Conservation (phyloP, 257 asterid species). For the Paulownia fortunei region DNA sequence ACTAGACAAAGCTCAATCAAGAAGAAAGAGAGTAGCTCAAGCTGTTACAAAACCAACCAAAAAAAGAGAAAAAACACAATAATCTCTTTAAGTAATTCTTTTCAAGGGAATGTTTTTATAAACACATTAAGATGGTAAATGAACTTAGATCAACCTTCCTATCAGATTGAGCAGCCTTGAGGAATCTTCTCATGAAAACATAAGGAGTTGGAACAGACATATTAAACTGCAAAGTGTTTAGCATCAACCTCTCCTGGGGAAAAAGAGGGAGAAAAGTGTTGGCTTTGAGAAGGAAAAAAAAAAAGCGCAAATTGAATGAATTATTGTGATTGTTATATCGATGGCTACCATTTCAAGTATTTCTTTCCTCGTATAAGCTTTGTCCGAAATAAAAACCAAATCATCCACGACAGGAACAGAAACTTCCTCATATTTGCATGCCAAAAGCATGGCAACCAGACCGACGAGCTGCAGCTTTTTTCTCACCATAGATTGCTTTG, state of each 20-base stretch:
- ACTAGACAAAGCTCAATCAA: constrained; percentile 86
- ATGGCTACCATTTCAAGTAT: constrained; percentile 79
- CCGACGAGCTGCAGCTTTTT: constrained; percentile 96
- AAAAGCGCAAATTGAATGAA: neutral
- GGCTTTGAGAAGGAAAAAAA: too few relatives aligned
- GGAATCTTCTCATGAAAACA: constrained; percentile 84
- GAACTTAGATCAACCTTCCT: constrained; percentile 51
- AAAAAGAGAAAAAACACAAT: neutral
- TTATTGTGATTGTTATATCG: neutral
- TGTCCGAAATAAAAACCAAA: constrained; percentile 83
- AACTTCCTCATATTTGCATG: constrained; percentile 96
- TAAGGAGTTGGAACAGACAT: constrained; percentile 93
- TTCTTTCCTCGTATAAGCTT: constrained; percentile 81
- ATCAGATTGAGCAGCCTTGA: constrained; percentile 92
- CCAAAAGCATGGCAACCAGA: constrained; percentile 85
- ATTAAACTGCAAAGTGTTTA: constrained; percentile 78
- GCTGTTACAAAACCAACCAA: constrained; percentile 40
- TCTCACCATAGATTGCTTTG: constrained; percentile 72
- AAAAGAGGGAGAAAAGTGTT: neutral
- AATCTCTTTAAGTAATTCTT: neutral
- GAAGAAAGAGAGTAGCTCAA: constrained; percentile 80
- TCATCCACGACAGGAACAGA: constrained; percentile 91
- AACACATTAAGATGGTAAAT: neutral
- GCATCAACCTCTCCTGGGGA: constrained; percentile 81
- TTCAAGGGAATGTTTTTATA: neutral